Evolutionary conservation across 139 green algal species (phyloP).

Genomic region (Astrephomene gubernaculifera): DNA sequence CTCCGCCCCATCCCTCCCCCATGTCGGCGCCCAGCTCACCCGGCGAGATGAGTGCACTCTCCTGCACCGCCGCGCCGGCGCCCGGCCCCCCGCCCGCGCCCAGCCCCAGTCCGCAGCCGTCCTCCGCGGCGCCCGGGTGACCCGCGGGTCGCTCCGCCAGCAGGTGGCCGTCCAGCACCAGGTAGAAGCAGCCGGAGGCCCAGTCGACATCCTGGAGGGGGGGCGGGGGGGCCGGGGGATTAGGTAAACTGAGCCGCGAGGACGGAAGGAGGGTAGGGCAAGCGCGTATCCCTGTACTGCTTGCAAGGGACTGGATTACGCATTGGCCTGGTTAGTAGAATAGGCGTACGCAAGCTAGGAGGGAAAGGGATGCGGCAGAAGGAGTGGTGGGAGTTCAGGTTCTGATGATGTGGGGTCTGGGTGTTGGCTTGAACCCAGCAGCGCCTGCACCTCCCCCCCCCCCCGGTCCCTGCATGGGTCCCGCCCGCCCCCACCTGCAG

Average conservation of each 20-base stretch:
- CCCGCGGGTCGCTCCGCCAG: constrained; percentile 55
- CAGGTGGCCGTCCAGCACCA: constrained; percentile 72
- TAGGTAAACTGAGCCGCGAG: neutral
- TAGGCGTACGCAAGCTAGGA: too few species aligned
- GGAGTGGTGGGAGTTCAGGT: neutral
- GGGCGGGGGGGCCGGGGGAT: neutral
- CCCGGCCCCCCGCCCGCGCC: neutral
- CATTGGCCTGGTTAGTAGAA: too few species aligned
- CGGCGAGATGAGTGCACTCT: constrained; percentile 45
- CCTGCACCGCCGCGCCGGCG: neutral
- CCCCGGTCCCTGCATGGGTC: too few species aligned
- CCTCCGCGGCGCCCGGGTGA: constrained; percentile 7
- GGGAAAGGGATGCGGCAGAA: neutral
- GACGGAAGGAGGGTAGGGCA: neutral
- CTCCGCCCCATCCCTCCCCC: too few species aligned
- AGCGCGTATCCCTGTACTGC: too few species aligned
- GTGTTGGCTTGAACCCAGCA: neutral
- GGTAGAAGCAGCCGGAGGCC: constrained; percentile 47
- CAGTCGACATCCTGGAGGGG: constrained; percentile 50
- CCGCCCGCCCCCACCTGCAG: constrained; percentile 51
- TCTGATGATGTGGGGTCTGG: neutral
- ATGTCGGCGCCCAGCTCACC: neutral
- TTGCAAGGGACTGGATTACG: too few species aligned
- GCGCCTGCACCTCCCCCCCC: too few species aligned
- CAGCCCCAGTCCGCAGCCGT: neutral